Evolutionary conservation across 169 alveolate species (phyloP).

Genomic region (Eimeria sp.): DNA sequence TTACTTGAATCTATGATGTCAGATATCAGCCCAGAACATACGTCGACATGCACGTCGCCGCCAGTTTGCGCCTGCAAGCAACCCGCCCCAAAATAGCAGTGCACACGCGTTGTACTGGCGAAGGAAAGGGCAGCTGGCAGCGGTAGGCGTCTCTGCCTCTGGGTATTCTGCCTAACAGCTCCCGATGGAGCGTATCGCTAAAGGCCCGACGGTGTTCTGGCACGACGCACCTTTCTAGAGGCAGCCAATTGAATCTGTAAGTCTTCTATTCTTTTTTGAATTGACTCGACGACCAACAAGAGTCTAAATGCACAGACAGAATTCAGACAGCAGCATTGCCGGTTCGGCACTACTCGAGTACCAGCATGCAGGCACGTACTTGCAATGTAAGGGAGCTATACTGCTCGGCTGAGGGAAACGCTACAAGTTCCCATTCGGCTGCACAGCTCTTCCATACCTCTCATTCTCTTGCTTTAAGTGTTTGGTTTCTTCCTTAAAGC

Average conservation of each 20-base stretch:
- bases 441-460: neutral
- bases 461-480: conserved; percentile 31
- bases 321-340: neutral
- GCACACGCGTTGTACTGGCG: neutral
- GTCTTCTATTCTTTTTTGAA: conserved; percentile 29
- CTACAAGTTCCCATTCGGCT: neutral
- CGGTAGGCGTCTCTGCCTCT: neutral
- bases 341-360: neutral
- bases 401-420: neutral
- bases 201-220: neutral
- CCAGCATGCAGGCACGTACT: neutral
- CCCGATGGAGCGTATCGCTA: neutral
- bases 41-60: neutral
- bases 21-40: neutral
- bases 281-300: neutral
- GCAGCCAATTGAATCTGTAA: conserved; percentile 3
- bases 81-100: neutral
- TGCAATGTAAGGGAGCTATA: neutral
- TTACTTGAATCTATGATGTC: conserved; percentile 26
- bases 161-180: neutral
- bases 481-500: conserved; percentile 5
- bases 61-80: conserved; percentile 7
- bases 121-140: neutral
- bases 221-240: conserved; percentile 18
- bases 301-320: neutral